Base-by-base conservation (phyloP, 805 yeast species). In the Yarrowia sp. region DNA sequence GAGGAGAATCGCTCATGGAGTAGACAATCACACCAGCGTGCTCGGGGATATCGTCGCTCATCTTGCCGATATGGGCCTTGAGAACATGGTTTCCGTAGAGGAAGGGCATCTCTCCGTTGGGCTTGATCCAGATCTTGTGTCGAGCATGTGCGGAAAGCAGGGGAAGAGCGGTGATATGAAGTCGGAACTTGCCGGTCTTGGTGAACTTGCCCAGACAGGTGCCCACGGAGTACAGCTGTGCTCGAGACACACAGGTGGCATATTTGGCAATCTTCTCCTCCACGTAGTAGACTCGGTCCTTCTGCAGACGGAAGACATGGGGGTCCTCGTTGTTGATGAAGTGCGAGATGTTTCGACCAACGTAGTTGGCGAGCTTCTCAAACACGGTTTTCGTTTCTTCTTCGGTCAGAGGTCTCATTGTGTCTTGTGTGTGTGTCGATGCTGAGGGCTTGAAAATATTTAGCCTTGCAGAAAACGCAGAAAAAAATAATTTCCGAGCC, bases 61-160 rank as follows among this genome's bases (percentile, higher is more conserved):
- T 91, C 72, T 92, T 88, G 39, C 99, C 99, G 65, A 95, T 83
- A 74, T 95, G 99, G 4, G 99, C 99, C 75, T 95, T 95, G 70
- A 95, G 81, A 32, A 93, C 93, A 75, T 95, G 97, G 79, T 95
- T 95, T 41, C 99, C 99, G 72, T 95, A 95, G 69, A 95, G 78
- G 75, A 88, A 95, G 13, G 99, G 98, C 99, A 95, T 95, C 77
- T 95, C 99, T 71, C 99, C 99, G 74, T 95, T 95, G 61, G 86
- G 86, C 76, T 95, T 95, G 77, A 95, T 90, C 99, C 99, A 95
- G 44, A 95, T 81, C 78, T 93, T 95, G 79, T 87, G 92, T 75
- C 89, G 90, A 58, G 99, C 98, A 74, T 88, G 87, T 71, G 90
- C 88, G 1, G 96, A 88, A 65, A 95, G 78, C 67, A 90, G 83